phyloP scores from a whole-genome alignment of 2,329 filamentous ascomycete genomes.

The Didymella sp. region DNA sequence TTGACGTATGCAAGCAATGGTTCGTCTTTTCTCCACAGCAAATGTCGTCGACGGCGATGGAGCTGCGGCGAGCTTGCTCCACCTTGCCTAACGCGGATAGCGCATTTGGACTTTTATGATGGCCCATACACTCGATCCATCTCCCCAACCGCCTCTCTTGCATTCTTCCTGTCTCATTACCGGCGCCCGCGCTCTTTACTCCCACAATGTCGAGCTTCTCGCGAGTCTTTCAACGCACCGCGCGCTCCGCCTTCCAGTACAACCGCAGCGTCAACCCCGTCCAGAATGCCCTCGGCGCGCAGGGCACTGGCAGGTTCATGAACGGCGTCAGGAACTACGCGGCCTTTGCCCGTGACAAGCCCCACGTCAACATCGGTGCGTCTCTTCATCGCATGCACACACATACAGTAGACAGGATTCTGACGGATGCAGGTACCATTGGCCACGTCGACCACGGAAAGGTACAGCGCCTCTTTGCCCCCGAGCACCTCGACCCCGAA shows the following conservation, averaged over 20 bases:
- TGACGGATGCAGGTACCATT: slow-evolving; percentile 74
- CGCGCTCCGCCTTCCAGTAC: slow-evolving; percentile 74
- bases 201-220: slow-evolving; percentile 80
- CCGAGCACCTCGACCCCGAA: slow-evolving; percentile 18
- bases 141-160: slow-evolving; percentile 39
- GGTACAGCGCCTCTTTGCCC: slow-evolving; percentile 59
- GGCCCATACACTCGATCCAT: slow-evolving; percentile 25
- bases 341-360: slow-evolving; percentile 86
- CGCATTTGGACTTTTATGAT: slow-evolving; percentile 6
- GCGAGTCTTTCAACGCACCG: slow-evolving; percentile 83
- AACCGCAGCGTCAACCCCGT: slow-evolving; percentile 75
- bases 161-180: slow-evolving; percentile 36
- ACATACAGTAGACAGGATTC: neutral
- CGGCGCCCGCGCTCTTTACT: slow-evolving; percentile 31
- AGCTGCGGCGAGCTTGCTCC: slow-evolving; percentile 5
- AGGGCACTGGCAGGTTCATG: slow-evolving; percentile 69
- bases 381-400: neutral
- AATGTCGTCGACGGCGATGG: slow-evolving; percentile 2
- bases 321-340: slow-evolving; percentile 70
- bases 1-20: neutral
- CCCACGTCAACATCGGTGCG: slow-evolving; percentile 96
- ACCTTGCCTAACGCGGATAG: slow-evolving; percentile 5
- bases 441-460: slow-evolving; percentile 99
- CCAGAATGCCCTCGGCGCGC: slow-evolving; percentile 70
- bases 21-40: slow-evolving; percentile 11